These are phyloP conservation scores for Pythium monospermum DNA, from an alignment of 352 stramenopile genomes.

Conservation along the genomic window DNA sequence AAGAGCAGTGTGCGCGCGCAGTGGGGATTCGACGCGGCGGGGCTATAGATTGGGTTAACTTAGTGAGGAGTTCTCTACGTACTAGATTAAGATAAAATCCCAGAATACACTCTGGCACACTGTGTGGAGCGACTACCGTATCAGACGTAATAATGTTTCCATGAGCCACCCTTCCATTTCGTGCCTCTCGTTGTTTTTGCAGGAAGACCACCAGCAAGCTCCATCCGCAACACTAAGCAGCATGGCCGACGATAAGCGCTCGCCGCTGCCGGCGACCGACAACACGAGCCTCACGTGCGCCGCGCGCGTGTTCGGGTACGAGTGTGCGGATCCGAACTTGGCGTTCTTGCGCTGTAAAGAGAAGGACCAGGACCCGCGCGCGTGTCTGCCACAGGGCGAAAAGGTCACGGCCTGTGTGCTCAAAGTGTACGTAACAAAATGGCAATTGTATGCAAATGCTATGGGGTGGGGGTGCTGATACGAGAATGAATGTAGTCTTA, in stretches of 20 bases:
- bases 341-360: conserved; percentile 87
- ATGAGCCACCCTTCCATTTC: conserved; percentile 10
- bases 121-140: not conserved
- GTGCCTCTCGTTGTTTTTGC: conserved; percentile 16
- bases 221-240: too few species aligned
- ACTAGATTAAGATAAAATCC: conserved; percentile 19
- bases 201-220: conserved; percentile 17
- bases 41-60: conserved; percentile 15
- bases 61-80: not conserved
- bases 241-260: conserved; percentile 49
- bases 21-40: conserved; percentile 71
- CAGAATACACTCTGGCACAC: not conserved
- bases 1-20: conserved; percentile 68
- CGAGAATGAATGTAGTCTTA: conserved; percentile 35
- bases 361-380: conserved; percentile 70
- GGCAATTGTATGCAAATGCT: not conserved
- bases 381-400: conserved; percentile 79
- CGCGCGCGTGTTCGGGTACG: conserved; percentile 72
- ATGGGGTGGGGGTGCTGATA: not conserved
- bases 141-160: not conserved
- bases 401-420: conserved; percentile 85
- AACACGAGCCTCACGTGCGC: conserved; percentile 87
- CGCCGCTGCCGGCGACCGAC: conserved; percentile 71
- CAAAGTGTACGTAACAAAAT: conserved; percentile 66
- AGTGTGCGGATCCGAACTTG: conserved; percentile 81